These are phyloP conservation scores for Erucastrum elatum DNA, from an alignment of 345 rosid genomes.

Conservation along the genomic window DNA sequence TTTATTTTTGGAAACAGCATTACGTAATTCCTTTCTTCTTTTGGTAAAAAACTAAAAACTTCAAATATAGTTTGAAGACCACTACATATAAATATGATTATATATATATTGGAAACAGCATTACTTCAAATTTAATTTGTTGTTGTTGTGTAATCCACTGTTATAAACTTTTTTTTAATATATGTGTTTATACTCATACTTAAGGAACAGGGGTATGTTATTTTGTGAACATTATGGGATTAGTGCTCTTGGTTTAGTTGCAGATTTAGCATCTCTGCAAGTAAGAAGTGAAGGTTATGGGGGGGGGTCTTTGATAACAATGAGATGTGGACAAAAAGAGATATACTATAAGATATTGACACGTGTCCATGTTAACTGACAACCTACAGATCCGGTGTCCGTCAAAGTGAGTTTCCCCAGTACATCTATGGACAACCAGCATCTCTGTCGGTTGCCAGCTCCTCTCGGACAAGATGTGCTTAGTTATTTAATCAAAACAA, in stretches of 20 bases:
- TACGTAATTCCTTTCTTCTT: conserved; percentile 69
- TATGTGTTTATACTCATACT: no score
- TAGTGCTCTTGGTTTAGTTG: background rate
- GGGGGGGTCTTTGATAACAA: no score
- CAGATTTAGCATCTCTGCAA: background rate
- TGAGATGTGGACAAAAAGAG: background rate
- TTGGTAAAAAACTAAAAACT: conserved; percentile 43
- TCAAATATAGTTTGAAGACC: background rate
- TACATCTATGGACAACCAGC: conserved; percentile 44
- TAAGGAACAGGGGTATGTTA: no score
- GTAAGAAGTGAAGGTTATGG: background rate
- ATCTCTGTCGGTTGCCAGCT: conserved; percentile 74
- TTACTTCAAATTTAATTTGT: no score
- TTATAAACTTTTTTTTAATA: no score
- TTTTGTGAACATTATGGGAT: background rate
- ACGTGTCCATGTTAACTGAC: conserved; percentile 54
- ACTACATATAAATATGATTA: background rate
- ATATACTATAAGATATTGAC: conserved; percentile 29
- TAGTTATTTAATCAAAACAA: background rate
- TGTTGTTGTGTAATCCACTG: no score
- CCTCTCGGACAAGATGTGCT: conserved; percentile 43
- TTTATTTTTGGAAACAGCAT: conserved; percentile 31
- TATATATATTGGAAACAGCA: no score
- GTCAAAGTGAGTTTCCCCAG: conserved; percentile 5
- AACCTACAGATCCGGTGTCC: conserved; percentile 54